Conservation (phyloP, 2,329 filamentous ascomycete genomes). For the Alternaria ethzedia region DNA sequence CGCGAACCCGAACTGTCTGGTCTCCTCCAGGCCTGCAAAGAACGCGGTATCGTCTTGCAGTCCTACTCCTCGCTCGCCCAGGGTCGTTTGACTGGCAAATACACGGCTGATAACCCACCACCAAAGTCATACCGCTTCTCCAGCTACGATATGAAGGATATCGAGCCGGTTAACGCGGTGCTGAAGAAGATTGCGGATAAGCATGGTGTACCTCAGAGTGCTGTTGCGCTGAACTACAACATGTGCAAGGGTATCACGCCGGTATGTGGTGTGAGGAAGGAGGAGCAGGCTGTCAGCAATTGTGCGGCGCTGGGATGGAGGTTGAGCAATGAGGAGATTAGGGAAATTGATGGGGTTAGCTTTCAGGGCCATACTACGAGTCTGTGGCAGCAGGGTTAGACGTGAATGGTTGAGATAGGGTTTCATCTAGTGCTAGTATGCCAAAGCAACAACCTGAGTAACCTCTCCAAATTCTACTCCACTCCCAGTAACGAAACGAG, state of each 20-base stretch:
- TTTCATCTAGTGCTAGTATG: too few species aligned
- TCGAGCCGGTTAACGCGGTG: slow-evolving; percentile 49
- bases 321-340: slow-evolving; percentile 51
- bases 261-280: slow-evolving; percentile 51
- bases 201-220: slow-evolving; percentile 42
- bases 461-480: not conserved
- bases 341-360: slow-evolving; percentile 48
- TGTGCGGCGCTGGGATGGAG: slow-evolving; percentile 52
- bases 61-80: slow-evolving; percentile 52
- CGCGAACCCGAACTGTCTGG: slow-evolving; percentile 51
- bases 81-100: slow-evolving; percentile 39
- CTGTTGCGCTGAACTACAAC: slow-evolving; percentile 55
- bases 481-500: not conserved
- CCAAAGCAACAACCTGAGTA: too few species aligned
- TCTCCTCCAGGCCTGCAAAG: slow-evolving; percentile 44
- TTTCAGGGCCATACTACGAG: slow-evolving; percentile 35
- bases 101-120: slow-evolving; percentile 48
- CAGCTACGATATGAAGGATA: slow-evolving; percentile 53
- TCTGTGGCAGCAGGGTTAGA: slow-evolving; percentile 54
- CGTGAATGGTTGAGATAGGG: too few species aligned
- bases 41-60: slow-evolving; percentile 52
- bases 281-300: slow-evolving; percentile 51
- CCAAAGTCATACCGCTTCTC: slow-evolving; percentile 49
- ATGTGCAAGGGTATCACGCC: slow-evolving; percentile 55
- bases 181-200: slow-evolving; percentile 47